Conservation (phyloP, 2,329 filamentous ascomycete genomes). For the Lachnellula hyalina region DNA sequence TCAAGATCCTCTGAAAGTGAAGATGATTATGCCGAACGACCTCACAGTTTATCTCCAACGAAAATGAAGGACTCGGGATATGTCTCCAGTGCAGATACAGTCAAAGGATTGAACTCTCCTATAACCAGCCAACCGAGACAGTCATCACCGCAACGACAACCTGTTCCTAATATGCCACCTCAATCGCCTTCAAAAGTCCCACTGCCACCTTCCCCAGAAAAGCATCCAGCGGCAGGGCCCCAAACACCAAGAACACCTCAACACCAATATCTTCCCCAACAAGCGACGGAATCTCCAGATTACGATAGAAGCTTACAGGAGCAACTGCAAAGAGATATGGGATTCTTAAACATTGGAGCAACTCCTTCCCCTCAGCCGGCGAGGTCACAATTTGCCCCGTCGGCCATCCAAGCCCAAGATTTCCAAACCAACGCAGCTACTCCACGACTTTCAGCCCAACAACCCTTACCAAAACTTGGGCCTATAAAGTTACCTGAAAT, state of each 20-base stretch:
- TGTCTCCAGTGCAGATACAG: slow-evolving; percentile 41
- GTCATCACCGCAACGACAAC: slow-evolving; percentile 55
- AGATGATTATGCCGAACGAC: slow-evolving; percentile 48
- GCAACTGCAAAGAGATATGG: slow-evolving; percentile 59
- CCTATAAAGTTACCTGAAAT: slow-evolving; percentile 34
- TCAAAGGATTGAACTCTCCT: slow-evolving; percentile 44
- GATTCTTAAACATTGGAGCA: slow-evolving; percentile 45
- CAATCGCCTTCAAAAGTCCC: slow-evolving; percentile 55
- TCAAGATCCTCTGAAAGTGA: slow-evolving; percentile 45
- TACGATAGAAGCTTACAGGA: slow-evolving; percentile 57
- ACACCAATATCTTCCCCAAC: slow-evolving; percentile 38
- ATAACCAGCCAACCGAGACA: slow-evolving; percentile 48
- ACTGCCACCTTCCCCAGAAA: slow-evolving; percentile 54
- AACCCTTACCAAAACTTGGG: slow-evolving; percentile 31
- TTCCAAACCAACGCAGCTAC: slow-evolving; percentile 15
- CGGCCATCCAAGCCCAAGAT: slow-evolving; percentile 19
- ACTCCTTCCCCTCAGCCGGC: slow-evolving; percentile 25
- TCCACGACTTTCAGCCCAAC: slow-evolving; percentile 29
- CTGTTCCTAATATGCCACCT: slow-evolving; percentile 34
- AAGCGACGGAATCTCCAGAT: slow-evolving; percentile 48
- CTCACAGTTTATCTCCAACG: slow-evolving; percentile 45
- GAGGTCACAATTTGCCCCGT: slow-evolving; percentile 16
- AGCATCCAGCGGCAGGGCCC: slow-evolving; percentile 34
- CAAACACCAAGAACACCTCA: slow-evolving; percentile 47
- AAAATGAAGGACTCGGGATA: slow-evolving; percentile 42